These are phyloP conservation scores for Eucalyptus leucophloia DNA, from an alignment of 345 rosid species.

Conservation along the genomic window DNA sequence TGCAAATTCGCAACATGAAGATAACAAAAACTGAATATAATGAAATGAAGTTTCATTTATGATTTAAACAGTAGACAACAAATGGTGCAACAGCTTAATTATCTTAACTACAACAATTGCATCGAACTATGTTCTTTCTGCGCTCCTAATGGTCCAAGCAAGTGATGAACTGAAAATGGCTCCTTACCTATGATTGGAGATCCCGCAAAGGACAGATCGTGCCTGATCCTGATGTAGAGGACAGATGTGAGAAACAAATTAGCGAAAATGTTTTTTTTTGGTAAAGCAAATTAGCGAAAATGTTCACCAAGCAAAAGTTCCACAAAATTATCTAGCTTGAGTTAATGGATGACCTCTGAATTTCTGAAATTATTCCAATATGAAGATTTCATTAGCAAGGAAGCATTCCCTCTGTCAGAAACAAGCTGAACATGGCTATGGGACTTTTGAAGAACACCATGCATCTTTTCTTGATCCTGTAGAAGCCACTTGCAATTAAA, in stretches of 20 bases:
- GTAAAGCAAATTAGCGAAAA: too few relatives aligned
- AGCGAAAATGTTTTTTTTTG: too few relatives aligned
- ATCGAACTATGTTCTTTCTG: neutral
- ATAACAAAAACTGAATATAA: neutral
- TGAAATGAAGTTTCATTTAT: neutral
- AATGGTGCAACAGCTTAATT: neutral
- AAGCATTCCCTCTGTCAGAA: neutral
- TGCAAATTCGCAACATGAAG: neutral
- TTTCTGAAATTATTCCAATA: neutral
- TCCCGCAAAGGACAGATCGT: neutral
- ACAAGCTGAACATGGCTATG: neutral
- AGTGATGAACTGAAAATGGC: neutral
- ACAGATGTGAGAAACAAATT: neutral
- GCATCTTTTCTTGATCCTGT: constrained; percentile 21
- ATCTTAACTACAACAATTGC: neutral
- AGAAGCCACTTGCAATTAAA: neutral
- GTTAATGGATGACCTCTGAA: neutral
- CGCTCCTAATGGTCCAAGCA: neutral
- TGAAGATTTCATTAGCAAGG: constrained; percentile 1
- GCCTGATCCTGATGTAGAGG: neutral
- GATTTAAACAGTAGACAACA: neutral
- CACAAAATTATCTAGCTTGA: neutral
- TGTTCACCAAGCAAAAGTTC: neutral
- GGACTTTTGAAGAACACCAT: constrained; percentile 8
- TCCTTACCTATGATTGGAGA: neutral